Base-by-base conservation (phyloP, 164 flowering plant species). In the Vitis rotundifolia region DNA sequence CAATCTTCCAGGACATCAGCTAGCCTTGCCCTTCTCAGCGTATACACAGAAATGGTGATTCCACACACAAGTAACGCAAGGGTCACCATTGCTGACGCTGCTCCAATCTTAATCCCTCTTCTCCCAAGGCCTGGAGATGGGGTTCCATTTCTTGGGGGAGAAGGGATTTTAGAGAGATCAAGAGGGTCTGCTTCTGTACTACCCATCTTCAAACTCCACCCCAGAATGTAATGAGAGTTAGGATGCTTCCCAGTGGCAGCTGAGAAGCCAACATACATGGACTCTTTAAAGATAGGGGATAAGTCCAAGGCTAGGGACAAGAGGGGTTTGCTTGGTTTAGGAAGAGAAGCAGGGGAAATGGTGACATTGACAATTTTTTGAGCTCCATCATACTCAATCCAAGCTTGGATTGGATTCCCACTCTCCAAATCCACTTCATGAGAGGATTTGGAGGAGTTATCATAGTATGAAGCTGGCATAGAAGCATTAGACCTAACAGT, bases 251-350 rank as follows among this genome's bases (percentile, higher is more conserved):
- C 81, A 11, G 77, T 78, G 2, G 84, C 12, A 8, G 79, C 48
- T 8, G 84, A 70, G 69, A 81, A 78, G 5, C 84, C 79, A 11
- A 78, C 73, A 22, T 67, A 78, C 84, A 78, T 78, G 52, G 54
- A 16, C 2, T 73, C 79, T 28, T 49, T 6, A 4, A 81, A 1
- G 26, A 70, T 37, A 1, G n/a, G 54, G 28, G 78, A 64, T 9
- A 80, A 70, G 53, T 76, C 66, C 8, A 71, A 1, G 3, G 11
- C 0, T 11, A 28, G 31, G 2, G 83, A 74, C 69, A 80, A 63
- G 9, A 73, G 66, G 26, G 70, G 74, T n/a, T 8, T 8, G 15
- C 2, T 28, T 9, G 81, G 81, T 69, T 69, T 78, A 3, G 8
- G 12, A 15, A 31, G 18, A 5, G 9, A 16, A 0, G 26, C 2